Conservation (phyloP, 2,329 filamentous ascomycete genomes). For the Beauveria scarabaeidicola region DNA sequence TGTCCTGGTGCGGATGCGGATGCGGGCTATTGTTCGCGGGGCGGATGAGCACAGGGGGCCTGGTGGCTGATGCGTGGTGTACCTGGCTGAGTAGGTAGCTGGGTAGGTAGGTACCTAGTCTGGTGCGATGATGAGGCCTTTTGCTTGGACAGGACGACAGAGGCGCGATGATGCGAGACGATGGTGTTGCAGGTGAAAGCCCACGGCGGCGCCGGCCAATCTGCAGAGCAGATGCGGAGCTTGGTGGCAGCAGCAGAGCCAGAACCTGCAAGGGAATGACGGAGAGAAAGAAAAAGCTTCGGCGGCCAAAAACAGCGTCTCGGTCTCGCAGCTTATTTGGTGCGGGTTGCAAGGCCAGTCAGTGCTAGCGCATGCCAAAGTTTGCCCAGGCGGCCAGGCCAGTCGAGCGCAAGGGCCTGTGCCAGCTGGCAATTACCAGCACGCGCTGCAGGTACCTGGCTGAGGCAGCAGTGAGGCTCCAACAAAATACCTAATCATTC, state of each 20-base stretch:
- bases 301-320: neutral
- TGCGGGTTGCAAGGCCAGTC: neutral
- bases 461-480: no score
- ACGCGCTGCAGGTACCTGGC: neutral
- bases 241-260: neutral
- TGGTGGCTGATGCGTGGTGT: neutral
- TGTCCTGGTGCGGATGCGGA: neutral
- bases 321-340: neutral
- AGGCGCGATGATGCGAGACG: neutral
- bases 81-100: neutral
- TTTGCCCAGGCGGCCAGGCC: no score
- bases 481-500: no score
- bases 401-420: neutral
- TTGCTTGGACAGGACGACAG: neutral
- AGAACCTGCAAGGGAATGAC: neutral
- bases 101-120: neutral
- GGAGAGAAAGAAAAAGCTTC: neutral
- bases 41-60: neutral
- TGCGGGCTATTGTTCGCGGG: constrained; percentile 3
- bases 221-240: neutral
- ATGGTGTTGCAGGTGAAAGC: neutral
- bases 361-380: neutral
- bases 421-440: neutral
- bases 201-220: neutral
- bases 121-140: neutral